Conservation (phyloP, 305 asterid genomes). For the Fraxinus paxiana region DNA sequence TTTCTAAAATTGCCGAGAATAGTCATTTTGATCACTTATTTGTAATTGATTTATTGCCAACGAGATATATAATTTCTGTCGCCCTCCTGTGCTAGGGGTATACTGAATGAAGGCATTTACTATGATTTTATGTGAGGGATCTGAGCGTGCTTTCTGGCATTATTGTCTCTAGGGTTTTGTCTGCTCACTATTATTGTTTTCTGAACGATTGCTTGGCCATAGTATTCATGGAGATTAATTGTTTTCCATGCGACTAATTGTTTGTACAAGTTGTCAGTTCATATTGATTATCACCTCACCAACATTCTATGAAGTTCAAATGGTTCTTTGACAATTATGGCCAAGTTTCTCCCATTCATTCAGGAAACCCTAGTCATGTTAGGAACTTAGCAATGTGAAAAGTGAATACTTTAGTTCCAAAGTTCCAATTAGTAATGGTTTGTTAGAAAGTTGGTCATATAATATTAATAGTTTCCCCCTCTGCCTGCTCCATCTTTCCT, state of each 20-base stretch:
- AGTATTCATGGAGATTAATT: not conserved
- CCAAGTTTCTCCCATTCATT: not conserved
- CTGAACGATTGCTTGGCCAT: not conserved
- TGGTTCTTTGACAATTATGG: not conserved
- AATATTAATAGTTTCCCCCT: not conserved
- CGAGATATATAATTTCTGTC: not conserved
- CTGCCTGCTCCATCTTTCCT: not conserved
- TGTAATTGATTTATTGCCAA: constrained; percentile 10
- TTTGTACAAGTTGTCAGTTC: not conserved
- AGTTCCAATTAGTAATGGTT: not conserved
- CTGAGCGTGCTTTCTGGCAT: not conserved
- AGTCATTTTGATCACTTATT: constrained; percentile 2
- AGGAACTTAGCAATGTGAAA: not conserved
- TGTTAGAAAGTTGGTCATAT: not conserved
- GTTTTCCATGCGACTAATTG: not conserved
- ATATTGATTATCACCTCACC: not conserved
- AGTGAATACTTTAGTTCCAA: not conserved
- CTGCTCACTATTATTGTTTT: constrained; percentile 7
- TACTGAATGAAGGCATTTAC: constrained; percentile 8
- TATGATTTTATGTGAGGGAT: not conserved
- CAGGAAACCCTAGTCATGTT: not conserved
- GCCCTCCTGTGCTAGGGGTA: constrained; percentile 1
- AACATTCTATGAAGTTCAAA: not conserved
- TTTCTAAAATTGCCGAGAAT: constrained; percentile 18
- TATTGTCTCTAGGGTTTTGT: not conserved